A percentile compares a stretch with the other conserved stretches of the same genome.
These are phyloP conservation scores for Diutina mesorugosa DNA, from an alignment of 1,139 yeast genomes.

Conservation along the genomic window DNA sequence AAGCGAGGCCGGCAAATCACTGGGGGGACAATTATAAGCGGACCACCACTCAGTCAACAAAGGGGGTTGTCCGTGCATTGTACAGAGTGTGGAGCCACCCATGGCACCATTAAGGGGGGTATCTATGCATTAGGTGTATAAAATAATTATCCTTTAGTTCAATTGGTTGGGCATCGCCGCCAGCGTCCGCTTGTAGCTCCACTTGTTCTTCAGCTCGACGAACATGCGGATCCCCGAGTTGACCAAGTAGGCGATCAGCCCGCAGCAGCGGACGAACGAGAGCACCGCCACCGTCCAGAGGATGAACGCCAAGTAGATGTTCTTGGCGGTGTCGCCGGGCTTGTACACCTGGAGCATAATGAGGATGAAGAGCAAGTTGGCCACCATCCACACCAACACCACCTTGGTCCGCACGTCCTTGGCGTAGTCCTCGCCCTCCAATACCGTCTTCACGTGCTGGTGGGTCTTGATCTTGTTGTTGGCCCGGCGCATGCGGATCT, in stretches of 20 bases:
- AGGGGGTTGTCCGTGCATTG: too few species aligned
- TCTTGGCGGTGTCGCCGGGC: constrained; percentile 42
- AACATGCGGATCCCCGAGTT: constrained; percentile 26
- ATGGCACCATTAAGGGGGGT: neutral
- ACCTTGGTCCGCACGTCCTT: constrained; percentile 89
- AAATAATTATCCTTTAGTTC: neutral
- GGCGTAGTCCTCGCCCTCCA: constrained; percentile 78
- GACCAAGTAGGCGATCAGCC: constrained; percentile 55
- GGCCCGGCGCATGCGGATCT: constrained; percentile 62
- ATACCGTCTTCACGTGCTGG: constrained; percentile 11
- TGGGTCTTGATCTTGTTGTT: constrained; percentile 39
- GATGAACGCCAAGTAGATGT: constrained; percentile 70
- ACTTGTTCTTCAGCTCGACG: constrained; percentile 29
- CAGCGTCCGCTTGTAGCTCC: constrained; percentile 21
- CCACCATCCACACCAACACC: constrained; percentile 81
- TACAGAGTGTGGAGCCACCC: too few species aligned
- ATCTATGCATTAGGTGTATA: neutral
- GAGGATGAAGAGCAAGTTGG: constrained; percentile 71
- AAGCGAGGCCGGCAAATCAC: too few species aligned
- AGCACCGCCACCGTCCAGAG: constrained; percentile 85
- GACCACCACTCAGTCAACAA: too few species aligned
- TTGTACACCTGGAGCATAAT: constrained; percentile 73
- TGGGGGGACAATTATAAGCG: too few species aligned
- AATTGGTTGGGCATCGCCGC: neutral
- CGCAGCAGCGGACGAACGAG: constrained; percentile 67